phyloP scores from a whole-genome alignment of 257 asterid genomes.

The Solanum etuberosum region DNA sequence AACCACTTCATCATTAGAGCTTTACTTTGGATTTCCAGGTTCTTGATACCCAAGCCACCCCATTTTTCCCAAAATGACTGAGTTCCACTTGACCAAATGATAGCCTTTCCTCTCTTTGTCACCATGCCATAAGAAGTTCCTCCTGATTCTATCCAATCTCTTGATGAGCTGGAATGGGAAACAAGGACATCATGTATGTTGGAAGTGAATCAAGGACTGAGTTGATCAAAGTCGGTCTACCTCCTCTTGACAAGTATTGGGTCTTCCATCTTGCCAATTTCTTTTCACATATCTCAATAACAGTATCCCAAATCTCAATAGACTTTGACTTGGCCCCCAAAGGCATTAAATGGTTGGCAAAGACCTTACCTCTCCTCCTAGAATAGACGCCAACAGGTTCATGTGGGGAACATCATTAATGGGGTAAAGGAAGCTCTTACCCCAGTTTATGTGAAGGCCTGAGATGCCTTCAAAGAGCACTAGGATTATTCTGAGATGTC shows the following conservation, averaged over 20 bases:
- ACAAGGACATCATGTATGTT: neutral
- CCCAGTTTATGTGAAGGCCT: neutral
- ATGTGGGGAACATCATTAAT: neutral
- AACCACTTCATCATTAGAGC: neutral
- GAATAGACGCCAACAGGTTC: neutral
- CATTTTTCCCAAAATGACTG: neutral
- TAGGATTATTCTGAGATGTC: neutral
- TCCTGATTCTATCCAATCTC: neutral
- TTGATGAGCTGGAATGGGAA: neutral
- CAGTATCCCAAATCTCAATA: neutral
- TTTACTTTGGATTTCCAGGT: neutral
- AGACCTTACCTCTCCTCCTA: neutral
- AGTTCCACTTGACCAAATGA: neutral
- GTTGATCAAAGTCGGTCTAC: neutral
- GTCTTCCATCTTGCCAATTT: neutral
- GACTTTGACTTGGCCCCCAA: neutral
- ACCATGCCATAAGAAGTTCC: neutral
- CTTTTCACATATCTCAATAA: neutral
- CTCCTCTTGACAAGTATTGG: neutral
- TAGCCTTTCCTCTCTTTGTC: neutral
- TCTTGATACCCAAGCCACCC: neutral
- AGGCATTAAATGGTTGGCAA: neutral
- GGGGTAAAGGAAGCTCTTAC: neutral
- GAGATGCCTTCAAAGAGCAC: neutral
- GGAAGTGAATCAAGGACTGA: neutral